Conservation (phyloP, 1,284 basidiomycete genomes). For the Sanghuangporus baumii region DNA sequence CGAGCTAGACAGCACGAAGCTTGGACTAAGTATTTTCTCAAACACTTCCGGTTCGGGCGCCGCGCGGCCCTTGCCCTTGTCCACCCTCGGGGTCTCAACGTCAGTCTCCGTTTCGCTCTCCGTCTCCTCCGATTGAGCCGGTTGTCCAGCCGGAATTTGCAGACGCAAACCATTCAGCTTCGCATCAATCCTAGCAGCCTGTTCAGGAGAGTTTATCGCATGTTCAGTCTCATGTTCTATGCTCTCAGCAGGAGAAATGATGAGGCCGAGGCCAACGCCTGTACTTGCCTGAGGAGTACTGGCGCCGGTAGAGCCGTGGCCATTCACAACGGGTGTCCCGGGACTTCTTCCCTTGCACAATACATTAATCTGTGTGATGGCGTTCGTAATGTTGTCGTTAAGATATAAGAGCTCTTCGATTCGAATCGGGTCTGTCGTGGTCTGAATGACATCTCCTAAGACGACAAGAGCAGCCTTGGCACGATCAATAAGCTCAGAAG, state of each 20-base stretch:
- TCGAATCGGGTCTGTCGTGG: slow-evolving; percentile 48
- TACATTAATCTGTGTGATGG: slow-evolving; percentile 40
- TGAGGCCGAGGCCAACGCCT: neutral
- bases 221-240: slow-evolving; percentile 7
- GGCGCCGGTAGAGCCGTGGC: neutral
- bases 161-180: slow-evolving; percentile 12
- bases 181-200: slow-evolving; percentile 10
- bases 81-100: slow-evolving; percentile 56
- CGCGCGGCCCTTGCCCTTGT: slow-evolving; percentile 72
- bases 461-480: slow-evolving; percentile 52
- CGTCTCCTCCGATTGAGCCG: slow-evolving; percentile 23
- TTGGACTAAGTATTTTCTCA: slow-evolving; percentile 62
- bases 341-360: slow-evolving; percentile 14
- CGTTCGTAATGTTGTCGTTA: slow-evolving; percentile 63
- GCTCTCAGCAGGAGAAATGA: neutral
- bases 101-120: slow-evolving; percentile 31
- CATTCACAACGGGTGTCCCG: neutral
- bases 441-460: slow-evolving; percentile 53
- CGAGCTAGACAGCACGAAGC: slow-evolving; percentile 54
- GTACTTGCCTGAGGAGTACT: slow-evolving; percentile 4
- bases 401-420: slow-evolving; percentile 64
- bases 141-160: slow-evolving; percentile 15
- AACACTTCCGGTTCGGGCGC: slow-evolving; percentile 58
- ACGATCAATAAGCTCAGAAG: slow-evolving; percentile 37
- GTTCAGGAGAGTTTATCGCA: neutral